Evolutionary conservation across 208 protist species (phyloP), one percentile per base, ranked within the genome.

Genomic region (Crithidia expoeki): DNA sequence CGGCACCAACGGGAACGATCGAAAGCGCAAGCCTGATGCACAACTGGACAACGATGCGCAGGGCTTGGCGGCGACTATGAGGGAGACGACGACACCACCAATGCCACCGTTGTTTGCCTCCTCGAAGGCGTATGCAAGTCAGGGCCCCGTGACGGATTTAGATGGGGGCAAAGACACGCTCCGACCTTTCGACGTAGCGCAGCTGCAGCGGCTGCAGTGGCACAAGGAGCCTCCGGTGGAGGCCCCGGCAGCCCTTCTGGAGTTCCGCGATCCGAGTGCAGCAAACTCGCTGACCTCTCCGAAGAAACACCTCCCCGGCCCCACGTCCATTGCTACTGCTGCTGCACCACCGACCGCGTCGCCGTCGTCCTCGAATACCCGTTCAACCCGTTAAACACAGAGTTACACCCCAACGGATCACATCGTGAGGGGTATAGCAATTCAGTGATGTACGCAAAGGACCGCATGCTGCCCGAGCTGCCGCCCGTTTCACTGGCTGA

Each of bases 391-490:
- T n/a, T n/a, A n/a, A n/a, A n/a, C n/a, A n/a, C n/a, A n/a, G n/a
- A n/a, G n/a, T n/a, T 2, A 5, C 36, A 34, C 23, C 28, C 27
- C 3, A 25, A 33, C 2, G 36, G 25, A 1, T n/a, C 1, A 34
- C 42, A 27, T 68, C 63, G 25, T 66, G n/a, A 30, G 51, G 14
- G 33, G 1, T 30, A 25, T 12, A 25, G 49, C 4, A 44, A 49
- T n/a, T 76, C 70, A 14, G 49, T 28, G 5, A 76, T 69, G n/a
- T 63, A 76, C 42, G 53, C 44, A 5, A 64, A 58, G 44, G 70
- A 59, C 55, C 19, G 19, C 42, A 27, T 52, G 14, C 53, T 76
- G 40, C 62, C 70, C 2, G 47, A 64, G 33, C 11, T 64, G 40
- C 60, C 51, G 28, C 62, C 55, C 25, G 53, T 25, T 4, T 64